phyloP scores from a whole-genome alignment of 208 protist genomes.

The Acanthamoeba sp. region DNA sequence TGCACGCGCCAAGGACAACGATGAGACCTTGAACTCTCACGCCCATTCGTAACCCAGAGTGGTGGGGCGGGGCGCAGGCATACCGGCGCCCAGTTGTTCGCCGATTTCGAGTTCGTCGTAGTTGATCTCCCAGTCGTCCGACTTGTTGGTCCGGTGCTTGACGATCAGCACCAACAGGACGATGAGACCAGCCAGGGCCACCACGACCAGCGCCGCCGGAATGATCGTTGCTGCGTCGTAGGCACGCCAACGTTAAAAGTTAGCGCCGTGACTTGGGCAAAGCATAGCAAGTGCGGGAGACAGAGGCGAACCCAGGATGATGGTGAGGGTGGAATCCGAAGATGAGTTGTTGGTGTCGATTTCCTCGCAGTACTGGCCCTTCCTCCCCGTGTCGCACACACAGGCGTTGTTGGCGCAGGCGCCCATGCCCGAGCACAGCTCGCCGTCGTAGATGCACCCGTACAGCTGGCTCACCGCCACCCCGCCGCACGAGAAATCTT shows the following conservation, averaged over 20 bases:
- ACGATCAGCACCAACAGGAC: neutral
- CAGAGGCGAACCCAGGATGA: neutral
- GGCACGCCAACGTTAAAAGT: too few species aligned
- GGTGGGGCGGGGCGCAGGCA: too few species aligned
- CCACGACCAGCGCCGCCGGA: neutral
- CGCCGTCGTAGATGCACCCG: neutral
- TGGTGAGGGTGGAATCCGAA: too few species aligned
- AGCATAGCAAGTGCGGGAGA: neutral
- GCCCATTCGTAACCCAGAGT: too few species aligned
- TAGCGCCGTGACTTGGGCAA: neutral
- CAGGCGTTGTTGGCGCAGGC: neutral
- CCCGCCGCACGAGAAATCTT: neutral
- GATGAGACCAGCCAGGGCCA: neutral
- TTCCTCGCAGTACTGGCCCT: neutral
- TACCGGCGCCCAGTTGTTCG: neutral
- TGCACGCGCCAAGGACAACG: too few species aligned
- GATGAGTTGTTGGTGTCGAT: neutral
- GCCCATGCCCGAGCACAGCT: neutral
- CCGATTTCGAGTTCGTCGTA: slow-evolving; percentile 40
- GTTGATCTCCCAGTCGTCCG: slow-evolving; percentile 51
- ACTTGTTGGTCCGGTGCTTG: neutral
- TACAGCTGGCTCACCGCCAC: neutral
- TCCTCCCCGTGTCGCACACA: neutral
- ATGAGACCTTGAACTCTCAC: too few species aligned
- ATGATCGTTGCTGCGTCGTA: neutral